Base-by-base conservation (phyloP, 176 grass and related monocot genomes). In the Puya raimondii region DNA sequence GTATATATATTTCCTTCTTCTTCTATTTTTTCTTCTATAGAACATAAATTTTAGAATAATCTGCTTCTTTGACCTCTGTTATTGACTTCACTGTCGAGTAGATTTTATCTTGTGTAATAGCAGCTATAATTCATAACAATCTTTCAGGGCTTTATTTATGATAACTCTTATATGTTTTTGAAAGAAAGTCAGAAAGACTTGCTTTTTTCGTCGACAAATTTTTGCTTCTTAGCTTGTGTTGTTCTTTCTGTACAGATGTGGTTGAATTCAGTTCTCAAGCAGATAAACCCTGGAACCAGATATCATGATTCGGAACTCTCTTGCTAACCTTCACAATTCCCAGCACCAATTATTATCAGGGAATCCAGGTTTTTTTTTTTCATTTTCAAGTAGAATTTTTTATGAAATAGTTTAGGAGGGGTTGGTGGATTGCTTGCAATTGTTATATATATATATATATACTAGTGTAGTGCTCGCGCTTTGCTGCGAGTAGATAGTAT, bases 271-370 rank as follows among this genome's bases (percentile, higher is more conserved):
- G 13, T 48, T 10, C 50, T 75, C 48, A 75, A 75, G 72, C 61
- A 29, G 48, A 66, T 75, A 51, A 18, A 13, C 16, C 33, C 74
- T 77, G 12, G 69, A 49, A 49, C 49, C 49, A 50, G 65, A 69
- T n/a, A 49, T 69, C 65, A 61, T 25, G 17, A 61, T 29, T 25
- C 7, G 74, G 74, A 69, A 77, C 65, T 48, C 27, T 77, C 15
- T 68, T 64, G 11, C 16, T 77, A 16, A 64, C 74, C 10, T 23
- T 59, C 11, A 77, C 59, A 29, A 59, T 77, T 68, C 74, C 74
- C 4, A 65, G 74, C 64, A 77, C 74, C 18, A 59, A 17, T 17
- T 77, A 77, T 48, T 25, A 9, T 47, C 74, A 65, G 3, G 74
- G 74, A 7, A 59, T 69, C 42, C 74, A 77, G 74, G 74, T 77